Base-by-base conservation (phyloP, 2,329 filamentous ascomycete species). In the Stachybotrys echinatus region DNA sequence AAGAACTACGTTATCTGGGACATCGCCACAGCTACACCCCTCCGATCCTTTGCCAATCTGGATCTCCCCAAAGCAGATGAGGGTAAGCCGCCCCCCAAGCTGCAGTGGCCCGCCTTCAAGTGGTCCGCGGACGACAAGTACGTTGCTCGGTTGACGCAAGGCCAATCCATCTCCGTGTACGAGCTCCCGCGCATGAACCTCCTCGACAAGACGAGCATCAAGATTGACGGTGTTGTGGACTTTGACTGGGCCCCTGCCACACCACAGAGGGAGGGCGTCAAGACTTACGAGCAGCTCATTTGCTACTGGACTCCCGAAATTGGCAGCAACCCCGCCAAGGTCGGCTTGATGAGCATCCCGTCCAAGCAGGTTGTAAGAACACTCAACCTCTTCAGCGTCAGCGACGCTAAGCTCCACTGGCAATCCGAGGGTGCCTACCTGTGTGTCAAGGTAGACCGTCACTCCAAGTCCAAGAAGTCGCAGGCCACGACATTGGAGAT, bases 1-100 rank as follows among this genome's bases (percentile, higher is more conserved):
- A 97, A 97, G 80, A 96, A 97, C 80, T 97, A 97, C 71, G 88
- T 99, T 64, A 92, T 99, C 64, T 99, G 94, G 94, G 92, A 97
- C 64, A 86, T 97, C 54, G 88, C 89, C 48, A 94, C 92, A 10
- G 85, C 84, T 61, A 88, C 92, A 68, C 90, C 92, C 50, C 80
- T 99, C 47, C 88, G 94, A 55, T 97, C 94, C 0, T 99, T 99
- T 66, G 85, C 89, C 55, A 95, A 92, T 59, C 81, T 96, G 55
- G 94, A 99, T 58, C 74, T 89, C 14, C 83, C 88, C 23, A 80
- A 79, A 56, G 58, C 58, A 5, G 70, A 72, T 53, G 77, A 81
- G 45, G 73, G 74, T 37, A 95, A 95, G 79, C 70, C 72, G 42
- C 72, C 73, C 12, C 89, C 91, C 71, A 96, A 96, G 81, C 84